Percentiles rank a stretch among this genome's conserved stretches.
Evolutionary conservation across 75 land plant genomes (phyloP).

Genomic region (Pseudotsuga menziesii): DNA sequence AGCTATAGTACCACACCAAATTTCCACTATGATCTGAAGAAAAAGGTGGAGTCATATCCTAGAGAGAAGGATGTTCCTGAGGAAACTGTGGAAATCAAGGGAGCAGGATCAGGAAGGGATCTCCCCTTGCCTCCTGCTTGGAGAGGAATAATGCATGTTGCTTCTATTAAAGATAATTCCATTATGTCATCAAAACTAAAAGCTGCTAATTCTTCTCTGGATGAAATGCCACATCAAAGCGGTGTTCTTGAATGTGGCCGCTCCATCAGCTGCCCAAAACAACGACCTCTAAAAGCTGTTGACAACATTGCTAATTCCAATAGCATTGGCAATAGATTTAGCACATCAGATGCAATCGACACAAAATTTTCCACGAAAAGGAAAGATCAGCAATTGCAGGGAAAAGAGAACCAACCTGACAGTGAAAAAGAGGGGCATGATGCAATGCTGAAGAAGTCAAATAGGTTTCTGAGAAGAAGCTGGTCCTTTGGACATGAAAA

Average conservation of each 20-base stretch:
- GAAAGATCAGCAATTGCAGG: neutral
- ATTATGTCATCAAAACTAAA: neutral
- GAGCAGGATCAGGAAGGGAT: neutral
- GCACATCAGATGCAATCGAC: neutral
- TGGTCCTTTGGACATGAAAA: constrained; percentile 6
- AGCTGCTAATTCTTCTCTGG: neutral
- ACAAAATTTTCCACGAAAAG: neutral
- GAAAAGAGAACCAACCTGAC: constrained; percentile 2
- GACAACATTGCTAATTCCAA: neutral
- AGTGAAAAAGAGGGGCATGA: neutral
- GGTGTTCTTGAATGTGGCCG: neutral
- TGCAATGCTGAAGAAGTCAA: neutral
- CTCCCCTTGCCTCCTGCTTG: constrained; percentile 9
- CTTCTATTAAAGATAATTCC: neutral
- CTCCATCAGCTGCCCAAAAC: constrained; percentile 5
- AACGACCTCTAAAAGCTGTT: neutral
- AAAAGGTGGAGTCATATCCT: neutral
- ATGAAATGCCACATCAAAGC: constrained; percentile 1
- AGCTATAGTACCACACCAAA: neutral
- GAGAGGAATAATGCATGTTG: neutral
- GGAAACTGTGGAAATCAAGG: neutral
- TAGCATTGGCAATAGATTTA: neutral
- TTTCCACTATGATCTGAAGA: neutral
- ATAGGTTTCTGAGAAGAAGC: neutral
- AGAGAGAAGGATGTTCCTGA: neutral